Conservation (phyloP, 2,329 filamentous ascomycete species). For the Tolypocladium endophyticum region DNA sequence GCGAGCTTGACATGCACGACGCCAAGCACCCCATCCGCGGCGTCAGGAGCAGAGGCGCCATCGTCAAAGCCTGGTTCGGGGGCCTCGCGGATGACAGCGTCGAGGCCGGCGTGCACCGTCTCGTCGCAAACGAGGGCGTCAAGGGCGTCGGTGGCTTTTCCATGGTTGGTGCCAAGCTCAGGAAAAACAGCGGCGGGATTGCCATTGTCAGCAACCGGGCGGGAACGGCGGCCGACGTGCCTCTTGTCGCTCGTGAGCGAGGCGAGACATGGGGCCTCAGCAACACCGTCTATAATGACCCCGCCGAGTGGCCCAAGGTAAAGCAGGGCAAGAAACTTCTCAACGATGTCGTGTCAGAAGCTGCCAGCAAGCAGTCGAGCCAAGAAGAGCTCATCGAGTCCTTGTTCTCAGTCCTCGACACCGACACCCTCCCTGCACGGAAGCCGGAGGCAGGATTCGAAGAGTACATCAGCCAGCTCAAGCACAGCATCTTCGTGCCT, state of each 20-base stretch:
- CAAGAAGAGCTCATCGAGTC: slow-evolving; percentile 39
- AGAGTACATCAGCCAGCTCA: slow-evolving; percentile 41
- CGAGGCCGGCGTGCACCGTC: slow-evolving; percentile 37
- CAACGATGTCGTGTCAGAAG: slow-evolving; percentile 28
- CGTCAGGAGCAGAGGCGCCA: slow-evolving; percentile 47
- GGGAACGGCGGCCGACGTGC: slow-evolving; percentile 41
- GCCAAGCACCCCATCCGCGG: slow-evolving; percentile 41
- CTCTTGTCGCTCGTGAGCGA: slow-evolving; percentile 42
- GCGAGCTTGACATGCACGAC: slow-evolving; percentile 41
- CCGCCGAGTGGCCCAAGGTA: slow-evolving; percentile 51
- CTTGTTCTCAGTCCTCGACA: slow-evolving; percentile 45
- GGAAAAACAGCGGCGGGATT: slow-evolving; percentile 36
- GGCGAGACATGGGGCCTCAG: slow-evolving; percentile 48
- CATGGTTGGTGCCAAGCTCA: slow-evolving; percentile 53
- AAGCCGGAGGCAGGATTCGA: slow-evolving; percentile 35
- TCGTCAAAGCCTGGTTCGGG: slow-evolving; percentile 53
- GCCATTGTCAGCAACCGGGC: slow-evolving; percentile 54
- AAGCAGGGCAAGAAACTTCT: slow-evolving; percentile 38
- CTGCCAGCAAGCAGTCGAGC: slow-evolving; percentile 20
- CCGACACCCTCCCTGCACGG: slow-evolving; percentile 40
- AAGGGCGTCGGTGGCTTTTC: slow-evolving; percentile 57
- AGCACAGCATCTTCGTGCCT: slow-evolving; percentile 52
- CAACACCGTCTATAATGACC: slow-evolving; percentile 47
- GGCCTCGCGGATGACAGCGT: slow-evolving; percentile 36
- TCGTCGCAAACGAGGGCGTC: slow-evolving; percentile 41